A percentile compares a stretch with the other conserved stretches of the same genome.
Evolutionary conservation across 73 alveolate species (phyloP).

Genomic region (Symbiodinium pilosum): DNA sequence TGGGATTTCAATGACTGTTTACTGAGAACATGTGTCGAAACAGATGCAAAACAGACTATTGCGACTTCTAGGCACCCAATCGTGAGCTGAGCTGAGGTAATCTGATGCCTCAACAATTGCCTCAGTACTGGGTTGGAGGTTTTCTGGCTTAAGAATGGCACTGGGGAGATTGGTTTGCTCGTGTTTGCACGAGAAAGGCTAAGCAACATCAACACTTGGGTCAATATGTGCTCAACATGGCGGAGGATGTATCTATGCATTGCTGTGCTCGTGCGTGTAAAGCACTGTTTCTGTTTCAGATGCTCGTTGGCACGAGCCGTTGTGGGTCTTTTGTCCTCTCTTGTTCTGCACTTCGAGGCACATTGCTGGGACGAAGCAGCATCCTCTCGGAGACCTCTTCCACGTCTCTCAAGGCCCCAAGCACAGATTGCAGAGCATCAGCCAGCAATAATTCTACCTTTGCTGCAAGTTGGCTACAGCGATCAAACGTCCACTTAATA

Average conservation of each 20-base stretch:
- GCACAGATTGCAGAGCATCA: not conserved
- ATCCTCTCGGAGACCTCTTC: constrained; percentile 40
- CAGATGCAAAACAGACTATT: not conserved
- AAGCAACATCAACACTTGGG: too few relatives aligned
- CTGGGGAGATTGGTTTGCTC: not conserved
- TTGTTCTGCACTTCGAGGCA: not conserved
- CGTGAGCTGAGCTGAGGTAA: constrained; percentile 39
- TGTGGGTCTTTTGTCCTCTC: too few relatives aligned
- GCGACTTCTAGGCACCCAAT: constrained; percentile 24
- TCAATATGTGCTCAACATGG: too few relatives aligned
- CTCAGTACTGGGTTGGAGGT: not conserved
- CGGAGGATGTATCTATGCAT: too few relatives aligned
- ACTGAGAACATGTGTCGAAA: not conserved
- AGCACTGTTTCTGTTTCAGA: too few relatives aligned
- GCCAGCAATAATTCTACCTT: not conserved
- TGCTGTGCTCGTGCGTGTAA: too few relatives aligned
- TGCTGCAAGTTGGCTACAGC: not conserved
- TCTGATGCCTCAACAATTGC: constrained; percentile 75
- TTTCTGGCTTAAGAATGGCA: not conserved
- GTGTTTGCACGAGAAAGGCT: not conserved
- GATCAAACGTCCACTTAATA: too few relatives aligned
- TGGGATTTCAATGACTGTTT: not conserved
- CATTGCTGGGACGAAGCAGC: constrained; percentile 66
- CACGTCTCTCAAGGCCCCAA: constrained; percentile 26
- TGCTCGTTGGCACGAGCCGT: too few relatives aligned